These are phyloP conservation scores for Stemphylium beticola DNA, from an alignment of 2,329 filamentous ascomycete genomes.

Conservation along the genomic window DNA sequence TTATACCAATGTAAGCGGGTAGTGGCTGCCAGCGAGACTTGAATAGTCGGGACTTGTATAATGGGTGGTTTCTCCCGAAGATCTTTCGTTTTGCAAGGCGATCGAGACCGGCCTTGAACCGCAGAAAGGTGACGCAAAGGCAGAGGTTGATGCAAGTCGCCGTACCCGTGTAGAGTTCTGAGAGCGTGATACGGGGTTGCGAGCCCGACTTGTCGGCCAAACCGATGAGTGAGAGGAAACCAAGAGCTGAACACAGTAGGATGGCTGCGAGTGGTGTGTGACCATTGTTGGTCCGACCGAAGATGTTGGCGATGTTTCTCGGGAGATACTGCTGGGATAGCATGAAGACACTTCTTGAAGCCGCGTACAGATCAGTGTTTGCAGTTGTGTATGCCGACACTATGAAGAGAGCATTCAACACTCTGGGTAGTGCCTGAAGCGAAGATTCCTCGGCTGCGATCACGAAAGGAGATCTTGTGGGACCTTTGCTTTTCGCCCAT, in stretches of 20 bases:
- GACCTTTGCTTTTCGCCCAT: slow-evolving; percentile 16
- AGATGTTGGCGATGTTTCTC: slow-evolving; percentile 20
- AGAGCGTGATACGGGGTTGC: slow-evolving; percentile 37
- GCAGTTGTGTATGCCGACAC: slow-evolving; percentile 42
- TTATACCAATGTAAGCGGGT: slow-evolving; percentile 38
- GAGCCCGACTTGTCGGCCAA: slow-evolving; percentile 25
- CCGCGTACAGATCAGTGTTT: slow-evolving; percentile 40
- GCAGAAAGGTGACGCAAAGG: slow-evolving; percentile 38
- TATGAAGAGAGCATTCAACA: slow-evolving; percentile 38
- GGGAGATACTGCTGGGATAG: slow-evolving; percentile 33
- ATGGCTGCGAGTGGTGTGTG: slow-evolving; percentile 40
- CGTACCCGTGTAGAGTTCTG: slow-evolving; percentile 35
- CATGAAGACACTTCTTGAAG: slow-evolving; percentile 39
- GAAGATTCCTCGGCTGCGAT: slow-evolving; percentile 33
- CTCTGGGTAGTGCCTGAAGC: slow-evolving; percentile 27
- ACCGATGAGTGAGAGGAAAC: slow-evolving; percentile 36
- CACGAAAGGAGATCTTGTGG: slow-evolving; percentile 32
- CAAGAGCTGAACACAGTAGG: slow-evolving; percentile 33
- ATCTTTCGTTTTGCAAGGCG: slow-evolving; percentile 21
- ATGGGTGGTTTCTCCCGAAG: slow-evolving; percentile 28
- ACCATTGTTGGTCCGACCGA: slow-evolving; percentile 41
- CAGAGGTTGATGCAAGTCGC: slow-evolving; percentile 37
- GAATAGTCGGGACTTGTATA: slow-evolving; percentile 35
- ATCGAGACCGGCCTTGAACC: slow-evolving; percentile 34
- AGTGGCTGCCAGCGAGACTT: slow-evolving; percentile 43